Evolutionary conservation across 768 basidiomycete genomes (phyloP), one percentile per base, ranked within the genome.

Genomic region (Trametes punicea): DNA sequence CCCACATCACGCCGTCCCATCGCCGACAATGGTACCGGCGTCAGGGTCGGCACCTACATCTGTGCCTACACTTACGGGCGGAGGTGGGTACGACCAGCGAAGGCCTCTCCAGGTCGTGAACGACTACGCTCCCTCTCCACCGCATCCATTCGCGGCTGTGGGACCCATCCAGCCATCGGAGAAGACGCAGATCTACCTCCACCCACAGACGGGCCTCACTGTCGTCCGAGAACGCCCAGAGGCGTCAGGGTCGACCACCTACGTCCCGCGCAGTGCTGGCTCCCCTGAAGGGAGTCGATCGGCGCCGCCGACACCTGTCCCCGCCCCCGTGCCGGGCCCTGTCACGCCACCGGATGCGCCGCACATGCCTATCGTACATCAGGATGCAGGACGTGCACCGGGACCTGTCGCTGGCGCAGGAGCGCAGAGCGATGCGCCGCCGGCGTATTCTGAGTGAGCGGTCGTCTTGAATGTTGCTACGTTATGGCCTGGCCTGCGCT

Each of bases 131-230:
- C 21, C 55, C 6, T 13, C 16, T 10, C 16, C 30, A 13, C 23
- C 44, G 11, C 18, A 13, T 31, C 34, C 31, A 13, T 31, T 13
- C 7, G 13, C 31, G 31, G 5, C 34, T 8, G 15, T 36, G 34
- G 34, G 9, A 8, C n/a, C 34, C 34, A n/a, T 36, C 4, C 34
- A 10, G 6, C 34, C 34, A 16, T 27, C 31, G 15, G 55, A 56
- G 48, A 56, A 56, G 55, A 18, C 47, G 25, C 55, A 56, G 31
- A 44, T 50, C 25, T 56, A 56, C 41, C 20, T 56, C 6, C 55
- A 56, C 29, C 55, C 55, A n/a, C 47, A 56, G 20, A 26, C 47
- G 26, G 55, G 55, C 18, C 40, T 50, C 6, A 50, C 41, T 9
- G 29, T 46, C 3, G 33, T 49, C 18, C 48, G 30, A 11, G 55